These are phyloP conservation scores for Abrus pulchellus DNA, from an alignment of 306 rosid species.

Conservation along the genomic window DNA sequence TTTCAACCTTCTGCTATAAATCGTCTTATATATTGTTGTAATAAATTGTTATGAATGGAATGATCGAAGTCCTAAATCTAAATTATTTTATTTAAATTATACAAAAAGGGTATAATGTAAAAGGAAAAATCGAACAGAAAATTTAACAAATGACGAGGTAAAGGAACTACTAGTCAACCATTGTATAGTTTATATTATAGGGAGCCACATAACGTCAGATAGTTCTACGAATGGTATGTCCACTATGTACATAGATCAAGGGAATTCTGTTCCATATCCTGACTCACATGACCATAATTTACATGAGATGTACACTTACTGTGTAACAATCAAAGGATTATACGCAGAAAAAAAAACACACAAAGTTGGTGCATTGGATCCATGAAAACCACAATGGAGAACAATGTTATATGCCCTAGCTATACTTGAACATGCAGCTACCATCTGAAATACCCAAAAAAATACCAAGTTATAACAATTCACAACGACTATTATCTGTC, in stretches of 20 bases:
- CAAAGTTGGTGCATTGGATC: slow-evolving; percentile 32
- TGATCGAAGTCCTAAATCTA: too few species aligned
- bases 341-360: background rate
- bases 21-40: too few species aligned
- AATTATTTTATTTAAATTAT: too few species aligned
- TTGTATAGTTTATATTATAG: background rate
- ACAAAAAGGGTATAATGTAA: too few species aligned
- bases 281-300: slow-evolving; percentile 33
- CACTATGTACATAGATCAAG: slow-evolving; percentile 47
- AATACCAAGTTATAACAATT: slow-evolving; percentile 9
- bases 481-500: background rate
- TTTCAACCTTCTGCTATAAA: too few species aligned
- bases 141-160: background rate
- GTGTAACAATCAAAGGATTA: slow-evolving; percentile 25
- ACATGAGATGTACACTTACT: slow-evolving; percentile 52
- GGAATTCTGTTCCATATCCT: slow-evolving; percentile 22
- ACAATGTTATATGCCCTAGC: slow-evolving; percentile 13
- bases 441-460: slow-evolving; percentile 38
- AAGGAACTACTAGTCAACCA: background rate
- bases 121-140: background rate
- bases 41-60: too few species aligned
- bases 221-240: slow-evolving; percentile 2
- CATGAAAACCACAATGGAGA: slow-evolving; percentile 19
- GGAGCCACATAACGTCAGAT: background rate
- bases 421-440: slow-evolving; percentile 40